Conservation (phyloP, 2,329 filamentous ascomycete species). For the Sordariomycetes sp. region DNA sequence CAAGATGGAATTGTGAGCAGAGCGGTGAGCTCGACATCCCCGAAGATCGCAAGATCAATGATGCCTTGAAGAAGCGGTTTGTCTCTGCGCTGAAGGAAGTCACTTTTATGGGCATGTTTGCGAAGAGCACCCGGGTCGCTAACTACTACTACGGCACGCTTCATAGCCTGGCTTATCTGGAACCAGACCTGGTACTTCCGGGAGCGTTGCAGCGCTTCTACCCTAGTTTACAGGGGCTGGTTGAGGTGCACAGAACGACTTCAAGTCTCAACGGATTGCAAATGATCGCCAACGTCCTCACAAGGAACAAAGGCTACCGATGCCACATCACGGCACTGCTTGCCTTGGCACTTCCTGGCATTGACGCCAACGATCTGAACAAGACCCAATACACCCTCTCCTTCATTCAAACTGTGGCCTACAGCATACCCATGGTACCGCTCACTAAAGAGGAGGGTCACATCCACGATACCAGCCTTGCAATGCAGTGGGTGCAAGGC, state of each 20-base stretch:
- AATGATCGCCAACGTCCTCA: slow-evolving; percentile 85
- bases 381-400: slow-evolving; percentile 93
- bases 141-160: slow-evolving; percentile 86
- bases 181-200: slow-evolving; percentile 84
- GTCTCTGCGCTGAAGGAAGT: slow-evolving; percentile 85
- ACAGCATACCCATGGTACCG: slow-evolving; percentile 88
- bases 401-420: slow-evolving; percentile 92
- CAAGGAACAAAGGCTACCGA: slow-evolving; percentile 87
- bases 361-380: slow-evolving; percentile 94
- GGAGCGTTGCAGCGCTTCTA: slow-evolving; percentile 94
- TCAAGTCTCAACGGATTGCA: slow-evolving; percentile 88
- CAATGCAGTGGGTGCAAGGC: slow-evolving; percentile 86
- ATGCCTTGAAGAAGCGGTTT: slow-evolving; percentile 78
- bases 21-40: slow-evolving; percentile 87
- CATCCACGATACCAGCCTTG: slow-evolving; percentile 65
- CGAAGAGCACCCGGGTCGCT: slow-evolving; percentile 86
- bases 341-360: slow-evolving; percentile 87
- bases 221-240: slow-evolving; percentile 88
- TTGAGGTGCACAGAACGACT: slow-evolving; percentile 93
- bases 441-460: slow-evolving; percentile 51
- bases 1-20: slow-evolving; percentile 92
- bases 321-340: slow-evolving; percentile 92
- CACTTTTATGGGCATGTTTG: slow-evolving; percentile 96
- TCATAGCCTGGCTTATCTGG: slow-evolving; percentile 81
- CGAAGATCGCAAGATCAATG: slow-evolving; percentile 66